These are phyloP conservation scores for Ilex aquifolium DNA, from an alignment of 257 asterid species.

Conservation along the genomic window DNA sequence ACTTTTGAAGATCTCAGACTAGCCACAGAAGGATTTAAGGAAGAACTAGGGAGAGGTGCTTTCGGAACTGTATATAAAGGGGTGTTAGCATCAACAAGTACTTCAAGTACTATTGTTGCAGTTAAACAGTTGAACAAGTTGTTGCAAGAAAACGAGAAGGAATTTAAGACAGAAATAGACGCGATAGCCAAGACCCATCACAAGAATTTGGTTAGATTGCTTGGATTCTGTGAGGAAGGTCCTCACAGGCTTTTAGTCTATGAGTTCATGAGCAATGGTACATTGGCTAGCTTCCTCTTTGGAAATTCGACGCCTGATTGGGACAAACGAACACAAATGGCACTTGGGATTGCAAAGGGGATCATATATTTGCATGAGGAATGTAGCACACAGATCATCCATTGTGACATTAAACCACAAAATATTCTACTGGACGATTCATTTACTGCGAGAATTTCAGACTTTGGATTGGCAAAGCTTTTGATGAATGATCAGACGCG, in stretches of 20 bases:
- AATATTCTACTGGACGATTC: neutral
- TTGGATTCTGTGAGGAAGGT: neutral
- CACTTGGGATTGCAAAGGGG: neutral
- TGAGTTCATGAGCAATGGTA: neutral
- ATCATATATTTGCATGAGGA: neutral
- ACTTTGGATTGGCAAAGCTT: conserved; percentile 1
- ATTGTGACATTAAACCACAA: neutral
- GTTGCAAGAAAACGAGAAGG: too few species aligned
- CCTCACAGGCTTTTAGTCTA: neutral
- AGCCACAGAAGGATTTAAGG: too few species aligned
- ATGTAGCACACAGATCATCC: neutral
- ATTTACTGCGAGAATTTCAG: neutral
- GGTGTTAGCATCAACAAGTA: too few species aligned
- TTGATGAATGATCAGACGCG: neutral
- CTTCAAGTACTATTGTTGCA: too few species aligned
- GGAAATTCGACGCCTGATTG: neutral
- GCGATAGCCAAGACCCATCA: too few species aligned
- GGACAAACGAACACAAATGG: neutral
- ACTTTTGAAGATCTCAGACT: too few species aligned
- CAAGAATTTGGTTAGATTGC: neutral
- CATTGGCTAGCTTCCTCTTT: neutral
- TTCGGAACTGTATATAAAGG: too few species aligned
- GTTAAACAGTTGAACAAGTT: too few species aligned
- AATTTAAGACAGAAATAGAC: too few species aligned
- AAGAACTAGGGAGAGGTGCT: too few species aligned